Base-by-base conservation (phyloP, 1,284 basidiomycete genomes). In the Ganoderma sp. region DNA sequence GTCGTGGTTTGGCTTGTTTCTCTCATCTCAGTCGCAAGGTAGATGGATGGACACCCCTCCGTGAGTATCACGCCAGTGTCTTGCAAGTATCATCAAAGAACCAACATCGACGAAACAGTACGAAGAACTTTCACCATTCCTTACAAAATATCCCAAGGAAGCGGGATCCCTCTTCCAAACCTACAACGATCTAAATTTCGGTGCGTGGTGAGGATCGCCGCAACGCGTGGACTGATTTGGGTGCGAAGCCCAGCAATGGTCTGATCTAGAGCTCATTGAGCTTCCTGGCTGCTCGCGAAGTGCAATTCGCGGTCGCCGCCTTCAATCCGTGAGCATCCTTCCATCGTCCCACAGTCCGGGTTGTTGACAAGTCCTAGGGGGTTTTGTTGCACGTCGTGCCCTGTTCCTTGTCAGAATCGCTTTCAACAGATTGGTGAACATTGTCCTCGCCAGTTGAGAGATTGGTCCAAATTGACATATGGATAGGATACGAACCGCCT, bases 241-340 rank as follows among this genome's bases (percentile, higher is more conserved):
- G 64, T 22, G 10, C 0, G 14, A 15, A 93, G 91, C 87, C 14
- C 92, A 94, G 75, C 83, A 87, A 78, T 94, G 92, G 92, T 80
- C 78, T 3, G 84, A 89, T 52, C 78, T 93, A 0, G 81, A 88
- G 72, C 78, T 91, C 1, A 69, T 91, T 22, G 90, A 93, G 60
- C 80, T 93, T 0, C 79, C 84, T 43, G 74, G 75, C 14, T 89
- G 88, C 73, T 78, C 79, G 42, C 81, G 91, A 37, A 88, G 82
- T 10, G 89, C 85, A 1, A 84, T 94, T 63, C 84, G 81, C 67
- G 92, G 92, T 1, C 81, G 81, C 43, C 84, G 86, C 72, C 84
- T 84, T 8, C 82, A 86, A 41, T 82, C 83, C 45, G 90, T 91
- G 74, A 73, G 85, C 37, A n/a, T 15, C 15, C n/a, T 39, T 60